phyloP scores from a whole-genome alignment of 2,329 filamentous ascomycete genomes.

The Lizonia empirigonia region DNA sequence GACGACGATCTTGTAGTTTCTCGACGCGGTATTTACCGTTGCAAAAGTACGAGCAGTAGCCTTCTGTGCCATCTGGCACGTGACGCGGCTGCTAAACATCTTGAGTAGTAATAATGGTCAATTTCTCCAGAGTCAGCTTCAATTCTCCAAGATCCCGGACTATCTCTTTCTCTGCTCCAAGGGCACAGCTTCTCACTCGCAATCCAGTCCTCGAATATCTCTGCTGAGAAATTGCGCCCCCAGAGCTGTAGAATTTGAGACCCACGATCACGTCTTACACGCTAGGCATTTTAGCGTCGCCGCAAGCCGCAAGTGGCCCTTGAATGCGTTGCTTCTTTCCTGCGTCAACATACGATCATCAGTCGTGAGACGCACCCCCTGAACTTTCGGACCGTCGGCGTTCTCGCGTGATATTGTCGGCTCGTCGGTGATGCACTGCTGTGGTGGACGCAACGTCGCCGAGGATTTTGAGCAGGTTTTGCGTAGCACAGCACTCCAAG shows the following conservation, averaged over 20 bases:
- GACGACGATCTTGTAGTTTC: constrained; percentile 68
- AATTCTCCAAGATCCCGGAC: neutral
- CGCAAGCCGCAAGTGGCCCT: constrained; percentile 9
- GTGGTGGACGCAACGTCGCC: constrained; percentile 7
- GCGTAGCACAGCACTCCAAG: too few relatives aligned
- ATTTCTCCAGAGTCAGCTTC: neutral
- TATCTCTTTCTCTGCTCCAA: neutral
- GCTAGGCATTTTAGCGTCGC: constrained; percentile 10
- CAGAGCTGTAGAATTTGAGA: constrained; percentile 14
- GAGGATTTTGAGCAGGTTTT: neutral
- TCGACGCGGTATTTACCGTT: constrained; percentile 40
- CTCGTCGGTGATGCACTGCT: constrained; percentile 1
- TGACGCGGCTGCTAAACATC: constrained; percentile 17
- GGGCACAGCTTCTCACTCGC: neutral
- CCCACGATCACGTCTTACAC: constrained; percentile 16
- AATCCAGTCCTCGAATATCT: neutral
- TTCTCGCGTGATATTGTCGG: neutral
- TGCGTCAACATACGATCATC: constrained; percentile 12
- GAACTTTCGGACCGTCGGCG: constrained; percentile 5
- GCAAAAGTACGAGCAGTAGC: constrained; percentile 23
- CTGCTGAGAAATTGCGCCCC: constrained; percentile 9
- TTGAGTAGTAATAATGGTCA: neutral
- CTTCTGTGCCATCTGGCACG: constrained; percentile 18
- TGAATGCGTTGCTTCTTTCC: neutral
- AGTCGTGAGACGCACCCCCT: constrained; percentile 6